These are phyloP conservation scores for Ophiostoma ips DNA, from an alignment of 2,329 filamentous ascomycete species.

Conservation along the genomic window DNA sequence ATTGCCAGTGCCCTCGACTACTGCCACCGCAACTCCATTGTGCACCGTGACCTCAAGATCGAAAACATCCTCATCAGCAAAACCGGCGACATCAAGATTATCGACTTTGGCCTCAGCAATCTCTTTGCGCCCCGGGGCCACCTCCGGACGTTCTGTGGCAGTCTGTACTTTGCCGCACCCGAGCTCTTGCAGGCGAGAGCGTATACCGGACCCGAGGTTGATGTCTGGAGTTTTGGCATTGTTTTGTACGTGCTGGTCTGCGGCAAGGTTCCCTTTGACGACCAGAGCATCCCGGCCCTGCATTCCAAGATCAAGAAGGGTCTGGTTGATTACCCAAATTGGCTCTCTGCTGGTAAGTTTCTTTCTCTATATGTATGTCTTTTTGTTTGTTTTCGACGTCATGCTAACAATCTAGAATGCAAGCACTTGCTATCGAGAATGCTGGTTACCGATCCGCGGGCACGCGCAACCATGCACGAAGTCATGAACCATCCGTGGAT, in stretches of 20 bases:
- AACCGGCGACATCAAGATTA: slow-evolving; percentile 97
- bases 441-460: slow-evolving; percentile 85
- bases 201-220: slow-evolving; percentile 92
- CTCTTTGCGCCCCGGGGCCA: slow-evolving; percentile 75
- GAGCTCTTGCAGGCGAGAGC: slow-evolving; percentile 86
- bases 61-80: slow-evolving; percentile 99
- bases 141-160: slow-evolving; percentile 94
- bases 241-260: slow-evolving; percentile 95
- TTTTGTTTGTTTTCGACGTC: background rate
- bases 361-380: background rate
- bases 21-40: slow-evolving; percentile 95
- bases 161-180: slow-evolving; percentile 92
- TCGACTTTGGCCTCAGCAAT: slow-evolving; percentile 95
- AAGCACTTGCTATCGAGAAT: slow-evolving; percentile 85
- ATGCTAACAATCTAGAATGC: slow-evolving; percentile 53
- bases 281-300: slow-evolving; percentile 96
- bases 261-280: slow-evolving; percentile 95
- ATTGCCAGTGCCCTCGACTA: slow-evolving; percentile 95
- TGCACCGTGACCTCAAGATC: slow-evolving; percentile 94
- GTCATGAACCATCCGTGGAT: slow-evolving; percentile 96
- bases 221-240: slow-evolving; percentile 98
- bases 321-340: slow-evolving; percentile 85
- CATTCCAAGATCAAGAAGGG: slow-evolving; percentile 99
- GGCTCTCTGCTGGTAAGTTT: slow-evolving; percentile 69
- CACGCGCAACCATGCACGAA: slow-evolving; percentile 74